Percentiles rank a stretch among this genome's conserved stretches.
Evolutionary conservation across 2,329 filamentous ascomycete species (phyloP).

Genomic region (Fusarium globosum): DNA sequence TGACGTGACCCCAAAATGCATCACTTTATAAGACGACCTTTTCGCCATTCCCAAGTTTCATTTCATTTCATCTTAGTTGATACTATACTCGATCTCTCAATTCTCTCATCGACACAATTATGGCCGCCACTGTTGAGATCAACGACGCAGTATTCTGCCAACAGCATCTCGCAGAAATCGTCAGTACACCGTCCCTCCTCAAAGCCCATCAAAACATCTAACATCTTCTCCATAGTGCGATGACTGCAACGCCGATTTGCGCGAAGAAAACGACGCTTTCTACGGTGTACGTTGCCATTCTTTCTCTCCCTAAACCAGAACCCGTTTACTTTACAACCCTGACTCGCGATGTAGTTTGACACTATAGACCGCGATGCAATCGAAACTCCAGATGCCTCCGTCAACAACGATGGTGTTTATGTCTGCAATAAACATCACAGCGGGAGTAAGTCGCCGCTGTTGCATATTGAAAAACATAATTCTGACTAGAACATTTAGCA

Average conservation of each 20-base stretch:
- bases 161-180: neutral
- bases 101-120: fast-evolving
- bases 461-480: no score
- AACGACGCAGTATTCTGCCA: neutral
- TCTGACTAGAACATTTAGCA: fast-evolving
- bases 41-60: fast-evolving
- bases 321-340: fast-evolving
- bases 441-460: neutral
- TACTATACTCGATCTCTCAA: no score
- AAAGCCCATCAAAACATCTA: fast-evolving
- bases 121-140: neutral
- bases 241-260: fast-evolving
- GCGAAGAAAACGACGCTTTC: neutral
- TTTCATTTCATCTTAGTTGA: fast-evolving
- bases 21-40: no score
- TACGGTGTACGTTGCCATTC: neutral
- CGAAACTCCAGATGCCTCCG: fast-evolving
- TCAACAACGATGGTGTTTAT: neutral
- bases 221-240: neutral
- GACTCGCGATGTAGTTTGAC: neutral
- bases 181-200: fast-evolving
- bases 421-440: neutral
- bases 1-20: neutral
- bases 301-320: fast-evolving
- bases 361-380: neutral